Conservation (phyloP, 2,329 filamentous ascomycete genomes). For the Epichloe baconii region DNA sequence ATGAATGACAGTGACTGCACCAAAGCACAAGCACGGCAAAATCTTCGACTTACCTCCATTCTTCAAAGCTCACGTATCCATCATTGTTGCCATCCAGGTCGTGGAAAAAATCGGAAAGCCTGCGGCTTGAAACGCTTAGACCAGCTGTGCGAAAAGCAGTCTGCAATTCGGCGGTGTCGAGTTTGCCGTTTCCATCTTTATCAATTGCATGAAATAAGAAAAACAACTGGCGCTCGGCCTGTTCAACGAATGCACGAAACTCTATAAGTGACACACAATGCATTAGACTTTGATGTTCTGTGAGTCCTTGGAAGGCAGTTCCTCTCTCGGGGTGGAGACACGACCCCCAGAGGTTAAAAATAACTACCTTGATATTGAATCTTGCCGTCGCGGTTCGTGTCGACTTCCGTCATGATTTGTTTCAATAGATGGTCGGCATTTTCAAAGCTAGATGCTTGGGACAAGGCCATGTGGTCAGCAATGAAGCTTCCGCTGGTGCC, state of each 20-base stretch:
- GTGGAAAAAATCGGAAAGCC: constrained; percentile 73
- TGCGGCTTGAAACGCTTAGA: constrained; percentile 61
- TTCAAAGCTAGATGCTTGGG: constrained; percentile 46
- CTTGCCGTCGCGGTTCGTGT: constrained; percentile 74
- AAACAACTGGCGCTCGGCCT: constrained; percentile 74
- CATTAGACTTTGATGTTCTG: background rate
- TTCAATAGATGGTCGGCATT: constrained; percentile 79
- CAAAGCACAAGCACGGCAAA: background rate
- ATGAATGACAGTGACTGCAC: background rate
- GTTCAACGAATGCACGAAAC: constrained; percentile 77
- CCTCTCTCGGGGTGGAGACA: background rate
- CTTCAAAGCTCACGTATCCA: constrained; percentile 76
- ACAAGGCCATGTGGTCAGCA: background rate
- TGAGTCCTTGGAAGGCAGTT: too few relatives aligned
- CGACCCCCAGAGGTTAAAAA: constrained; percentile 13
- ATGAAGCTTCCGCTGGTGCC: background rate
- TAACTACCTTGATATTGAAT: constrained; percentile 75
- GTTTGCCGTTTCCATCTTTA: constrained; percentile 66
- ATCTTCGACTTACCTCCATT: constrained; percentile 73
- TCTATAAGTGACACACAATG: constrained; percentile 37
- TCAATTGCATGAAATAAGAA: constrained; percentile 80
- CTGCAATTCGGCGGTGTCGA: constrained; percentile 76
- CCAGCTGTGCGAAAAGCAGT: constrained; percentile 67
- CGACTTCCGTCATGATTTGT: constrained; percentile 69
- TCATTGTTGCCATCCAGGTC: constrained; percentile 86